Evolutionary conservation across 106 monocot genomes (phyloP).

Genomic region (Platanthera guangdongensis): DNA sequence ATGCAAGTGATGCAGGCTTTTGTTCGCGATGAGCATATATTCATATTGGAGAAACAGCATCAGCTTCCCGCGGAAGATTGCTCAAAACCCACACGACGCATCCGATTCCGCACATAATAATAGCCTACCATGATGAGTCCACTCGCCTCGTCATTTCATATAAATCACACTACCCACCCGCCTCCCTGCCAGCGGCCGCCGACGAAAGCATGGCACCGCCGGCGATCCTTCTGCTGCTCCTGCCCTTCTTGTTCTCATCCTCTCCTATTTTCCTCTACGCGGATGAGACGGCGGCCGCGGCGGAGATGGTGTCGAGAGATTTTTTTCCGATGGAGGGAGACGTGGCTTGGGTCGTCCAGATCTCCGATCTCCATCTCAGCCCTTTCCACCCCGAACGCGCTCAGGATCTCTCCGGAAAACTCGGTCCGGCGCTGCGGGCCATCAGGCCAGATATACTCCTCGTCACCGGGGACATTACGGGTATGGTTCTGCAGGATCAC

Average conservation of each 20-base stretch:
- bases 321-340: conserved; percentile 60
- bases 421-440: conserved; percentile 45
- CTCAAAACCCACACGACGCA: not conserved
- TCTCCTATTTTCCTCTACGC: not conserved
- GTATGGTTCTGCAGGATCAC: conserved; percentile 18
- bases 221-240: not conserved
- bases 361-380: conserved; percentile 82
- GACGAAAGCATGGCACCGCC: not conserved
- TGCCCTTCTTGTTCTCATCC: not conserved
- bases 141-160: not conserved
- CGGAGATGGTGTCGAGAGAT: conserved; percentile 33
- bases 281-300: conserved; percentile 3
- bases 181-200: not conserved
- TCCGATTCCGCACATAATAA: not conserved
- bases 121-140: not conserved
- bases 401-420: conserved; percentile 31
- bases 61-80: too few relatives aligned
- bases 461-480: conserved; percentile 79
- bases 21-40: too few relatives aligned
- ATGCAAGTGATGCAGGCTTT: too few relatives aligned
- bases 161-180: not conserved
- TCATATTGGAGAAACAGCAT: too few relatives aligned
- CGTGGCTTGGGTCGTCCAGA: conserved; percentile 78
- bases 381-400: conserved; percentile 50
- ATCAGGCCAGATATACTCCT: conserved; percentile 57